phyloP scores from a whole-genome alignment of 2,329 filamentous ascomycete species.

The Davidsoniella virescens region DNA sequence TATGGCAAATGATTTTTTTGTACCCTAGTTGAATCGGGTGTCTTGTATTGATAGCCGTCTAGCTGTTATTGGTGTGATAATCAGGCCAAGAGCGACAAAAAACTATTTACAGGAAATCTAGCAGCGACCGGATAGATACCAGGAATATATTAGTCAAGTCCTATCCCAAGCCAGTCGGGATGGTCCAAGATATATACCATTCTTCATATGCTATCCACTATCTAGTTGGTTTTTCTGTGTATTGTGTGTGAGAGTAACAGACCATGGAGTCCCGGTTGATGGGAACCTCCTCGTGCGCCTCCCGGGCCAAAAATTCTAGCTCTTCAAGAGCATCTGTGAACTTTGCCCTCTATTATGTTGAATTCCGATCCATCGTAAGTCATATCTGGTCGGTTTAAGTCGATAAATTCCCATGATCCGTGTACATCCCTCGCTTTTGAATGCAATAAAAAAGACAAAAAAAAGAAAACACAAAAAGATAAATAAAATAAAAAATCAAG shows the following conservation, averaged over 20 bases:
- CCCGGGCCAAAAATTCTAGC: slow-evolving; percentile 9
- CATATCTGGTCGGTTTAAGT: slow-evolving; percentile 10
- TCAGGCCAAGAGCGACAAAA: background rate
- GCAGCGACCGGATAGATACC: background rate
- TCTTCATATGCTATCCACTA: background rate
- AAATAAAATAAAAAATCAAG: slow-evolving; percentile 11
- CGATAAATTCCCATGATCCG: slow-evolving; percentile 14
- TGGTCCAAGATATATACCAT: background rate
- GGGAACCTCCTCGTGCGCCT: slow-evolving; percentile 14
- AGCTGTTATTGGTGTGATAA: background rate
- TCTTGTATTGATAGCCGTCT: slow-evolving; percentile 9
- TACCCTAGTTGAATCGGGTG: slow-evolving; percentile 11
- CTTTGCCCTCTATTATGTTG: slow-evolving; percentile 15
- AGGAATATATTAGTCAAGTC: background rate
- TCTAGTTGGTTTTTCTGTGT: background rate
- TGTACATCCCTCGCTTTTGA: slow-evolving; percentile 12
- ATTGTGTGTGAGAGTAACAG: slow-evolving; percentile 12
- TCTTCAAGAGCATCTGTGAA: slow-evolving; percentile 7
- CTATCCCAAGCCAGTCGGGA: background rate
- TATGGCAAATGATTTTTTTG: background rate
- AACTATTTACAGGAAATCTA: background rate
- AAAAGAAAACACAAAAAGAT: slow-evolving; percentile 9
- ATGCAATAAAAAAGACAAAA: slow-evolving; percentile 11
- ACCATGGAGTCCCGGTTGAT: slow-evolving; percentile 15
- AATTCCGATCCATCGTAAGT: slow-evolving; percentile 14